Conservation (phyloP, 176 grass and related monocot species). For the Elymus sibiricus region DNA sequence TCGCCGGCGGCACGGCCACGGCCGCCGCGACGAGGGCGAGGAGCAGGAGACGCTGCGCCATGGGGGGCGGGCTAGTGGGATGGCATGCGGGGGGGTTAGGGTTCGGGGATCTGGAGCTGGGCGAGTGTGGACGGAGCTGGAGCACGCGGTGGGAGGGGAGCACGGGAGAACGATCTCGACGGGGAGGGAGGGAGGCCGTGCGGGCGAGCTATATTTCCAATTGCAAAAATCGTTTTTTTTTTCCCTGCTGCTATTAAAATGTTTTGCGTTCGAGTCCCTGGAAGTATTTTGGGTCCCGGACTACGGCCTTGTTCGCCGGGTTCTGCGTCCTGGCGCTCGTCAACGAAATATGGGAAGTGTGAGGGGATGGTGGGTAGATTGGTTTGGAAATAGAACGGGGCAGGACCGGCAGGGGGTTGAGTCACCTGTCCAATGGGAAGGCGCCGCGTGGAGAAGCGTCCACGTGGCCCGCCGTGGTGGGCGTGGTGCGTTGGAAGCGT, state of each 20-base stretch:
- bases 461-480: slow-evolving; percentile 62
- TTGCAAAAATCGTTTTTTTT: background rate
- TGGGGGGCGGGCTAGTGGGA: slow-evolving; percentile 28
- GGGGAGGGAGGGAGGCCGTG: slow-evolving; percentile 21
- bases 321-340: too few species aligned
- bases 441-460: slow-evolving; percentile 15
- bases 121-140: slow-evolving; percentile 20
- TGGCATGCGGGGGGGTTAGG: slow-evolving; percentile 34
- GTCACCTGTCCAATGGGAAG: slow-evolving; percentile 38
- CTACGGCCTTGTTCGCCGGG: too few species aligned
- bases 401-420: slow-evolving; percentile 23
- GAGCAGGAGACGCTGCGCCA: slow-evolving; percentile 18
- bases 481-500: slow-evolving; percentile 56
- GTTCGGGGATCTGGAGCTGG: slow-evolving; percentile 38
- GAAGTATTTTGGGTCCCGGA: background rate
- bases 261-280: background rate
- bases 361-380: background rate
- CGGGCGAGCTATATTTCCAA: slow-evolving; percentile 26
- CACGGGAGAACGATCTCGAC: slow-evolving; percentile 34
- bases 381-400: background rate
- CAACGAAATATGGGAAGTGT: background rate
- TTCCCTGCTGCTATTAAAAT: background rate
- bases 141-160: slow-evolving; percentile 22
- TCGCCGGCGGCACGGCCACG: slow-evolving; percentile 34
- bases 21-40: slow-evolving; percentile 13